Conservation (phyloP, 2,329 filamentous ascomycete genomes). For the Aaosphaeria pasadenensis region DNA sequence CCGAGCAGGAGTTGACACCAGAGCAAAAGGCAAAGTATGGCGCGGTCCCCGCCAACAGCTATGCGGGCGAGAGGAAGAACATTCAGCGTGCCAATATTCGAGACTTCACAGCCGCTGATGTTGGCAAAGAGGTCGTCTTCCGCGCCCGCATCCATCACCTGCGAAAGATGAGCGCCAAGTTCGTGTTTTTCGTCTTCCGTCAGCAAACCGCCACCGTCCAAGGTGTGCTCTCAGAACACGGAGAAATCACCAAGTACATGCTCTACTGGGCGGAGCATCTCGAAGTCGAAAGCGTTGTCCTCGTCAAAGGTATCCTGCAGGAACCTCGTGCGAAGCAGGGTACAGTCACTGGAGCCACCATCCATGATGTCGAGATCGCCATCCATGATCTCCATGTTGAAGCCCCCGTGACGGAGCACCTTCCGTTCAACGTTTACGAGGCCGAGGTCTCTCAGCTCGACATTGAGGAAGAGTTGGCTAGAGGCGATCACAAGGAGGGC, state of each 20-base stretch:
- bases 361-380: constrained; percentile 73
- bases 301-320: constrained; percentile 71
- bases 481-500: constrained; percentile 55
- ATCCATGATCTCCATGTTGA: constrained; percentile 65
- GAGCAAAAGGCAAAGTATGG: constrained; percentile 61
- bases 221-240: constrained; percentile 68
- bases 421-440: constrained; percentile 69
- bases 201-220: constrained; percentile 83
- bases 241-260: constrained; percentile 68
- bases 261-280: constrained; percentile 85
- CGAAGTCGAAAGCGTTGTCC: constrained; percentile 72
- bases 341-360: constrained; percentile 69
- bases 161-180: constrained; percentile 74
- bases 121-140: constrained; percentile 63
- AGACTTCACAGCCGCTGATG: constrained; percentile 50
- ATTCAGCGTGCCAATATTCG: constrained; percentile 50
- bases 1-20: constrained; percentile 53
- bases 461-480: constrained; percentile 49
- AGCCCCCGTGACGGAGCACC: constrained; percentile 57
- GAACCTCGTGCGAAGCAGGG: constrained; percentile 63
- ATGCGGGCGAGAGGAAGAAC: constrained; percentile 49
- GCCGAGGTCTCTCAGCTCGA: constrained; percentile 61
- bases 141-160: constrained; percentile 74
- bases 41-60: constrained; percentile 57
- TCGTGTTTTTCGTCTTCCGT: constrained; percentile 83